Percentiles rank a stretch among this genome's conserved stretches.
Conservation (phyloP, 768 basidiomycete species). For the Russula griseocarnosa region DNA sequence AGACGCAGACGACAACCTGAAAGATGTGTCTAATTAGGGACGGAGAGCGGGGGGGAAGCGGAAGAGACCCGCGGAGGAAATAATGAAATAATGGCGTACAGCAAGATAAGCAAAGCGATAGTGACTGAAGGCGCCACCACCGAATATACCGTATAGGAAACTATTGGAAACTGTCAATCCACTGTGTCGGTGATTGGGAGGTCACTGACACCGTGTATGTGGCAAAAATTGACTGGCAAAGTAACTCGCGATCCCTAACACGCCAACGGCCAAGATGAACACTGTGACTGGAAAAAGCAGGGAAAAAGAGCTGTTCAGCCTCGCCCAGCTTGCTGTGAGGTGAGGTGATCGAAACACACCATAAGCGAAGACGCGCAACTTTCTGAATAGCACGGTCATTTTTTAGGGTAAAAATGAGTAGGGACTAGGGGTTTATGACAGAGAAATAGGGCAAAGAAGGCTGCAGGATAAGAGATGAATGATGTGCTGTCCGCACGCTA, state of each 20-base stretch:
- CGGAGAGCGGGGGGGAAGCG: neutral
- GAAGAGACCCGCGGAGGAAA: slow-evolving; percentile 2
- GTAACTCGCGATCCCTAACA: slow-evolving; percentile 66
- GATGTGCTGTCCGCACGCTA: slow-evolving; percentile 24
- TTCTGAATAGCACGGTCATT: slow-evolving; percentile 38
- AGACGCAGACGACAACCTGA: slow-evolving; percentile 64
- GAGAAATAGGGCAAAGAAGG: slow-evolving; percentile 2
- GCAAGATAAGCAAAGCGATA: slow-evolving; percentile 25
- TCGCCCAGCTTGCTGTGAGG: neutral
- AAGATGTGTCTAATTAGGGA: neutral
- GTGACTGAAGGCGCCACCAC: slow-evolving; percentile 63
- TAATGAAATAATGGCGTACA: neutral
- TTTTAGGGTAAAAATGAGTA: neutral
- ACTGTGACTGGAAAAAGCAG: slow-evolving; percentile 38
- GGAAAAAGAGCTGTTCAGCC: too few species aligned
- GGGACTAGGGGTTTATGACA: slow-evolving; percentile 4
- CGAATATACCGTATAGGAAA: slow-evolving; percentile 66
- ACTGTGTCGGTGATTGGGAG: slow-evolving; percentile 1
- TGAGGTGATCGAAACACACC: slow-evolving; percentile 23
- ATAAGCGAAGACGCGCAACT: slow-evolving; percentile 35
- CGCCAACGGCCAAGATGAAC: slow-evolving; percentile 43
- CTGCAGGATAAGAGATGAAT: slow-evolving; percentile 5
- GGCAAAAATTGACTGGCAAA: slow-evolving; percentile 68
- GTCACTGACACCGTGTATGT: slow-evolving; percentile 51
- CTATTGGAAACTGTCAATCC: slow-evolving; percentile 36